phyloP scores from a whole-genome alignment of 2,329 filamentous ascomycete genomes.

The Colletotrichum nymphaeae region DNA sequence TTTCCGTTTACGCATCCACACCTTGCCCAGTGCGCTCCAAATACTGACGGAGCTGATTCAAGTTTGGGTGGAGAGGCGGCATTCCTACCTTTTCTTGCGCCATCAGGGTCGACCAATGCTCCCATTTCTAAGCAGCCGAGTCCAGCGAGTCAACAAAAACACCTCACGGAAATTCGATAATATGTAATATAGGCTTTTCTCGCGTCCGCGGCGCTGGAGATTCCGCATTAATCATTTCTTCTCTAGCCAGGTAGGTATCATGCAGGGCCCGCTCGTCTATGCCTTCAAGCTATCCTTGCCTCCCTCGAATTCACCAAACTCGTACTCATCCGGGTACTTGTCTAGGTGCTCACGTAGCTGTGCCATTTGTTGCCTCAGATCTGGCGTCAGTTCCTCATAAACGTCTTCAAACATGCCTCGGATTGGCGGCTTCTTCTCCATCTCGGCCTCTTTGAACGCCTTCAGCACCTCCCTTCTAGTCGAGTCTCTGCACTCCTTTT shows the following conservation, averaged over 20 bases:
- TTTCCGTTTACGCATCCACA: slow-evolving; percentile 23
- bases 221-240: not conserved
- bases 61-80: slow-evolving; percentile 4
- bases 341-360: slow-evolving; percentile 83
- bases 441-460: slow-evolving; percentile 87
- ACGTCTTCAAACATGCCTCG: slow-evolving; percentile 85
- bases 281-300: slow-evolving; percentile 72
- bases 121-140: slow-evolving; percentile 18
- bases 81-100: slow-evolving; percentile 18
- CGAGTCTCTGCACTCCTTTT: slow-evolving; percentile 75
- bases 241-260: slow-evolving; percentile 12
- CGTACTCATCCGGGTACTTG: slow-evolving; percentile 92
- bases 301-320: slow-evolving; percentile 80
- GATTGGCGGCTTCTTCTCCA: slow-evolving; percentile 81
- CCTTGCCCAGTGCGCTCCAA: not conserved
- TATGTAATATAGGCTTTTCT: not conserved
- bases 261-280: slow-evolving; percentile 29
- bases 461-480: slow-evolving; percentile 81
- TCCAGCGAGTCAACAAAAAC: not conserved
- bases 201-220: not conserved
- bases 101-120: slow-evolving; percentile 12
- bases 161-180: not conserved
- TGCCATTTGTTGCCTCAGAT: slow-evolving; percentile 76
- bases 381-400: slow-evolving; percentile 88
- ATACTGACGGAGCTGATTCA: slow-evolving; percentile 20